Conservation (phyloP, 192 early-diverging fungal genomes). For the Coemansia sp. region DNA sequence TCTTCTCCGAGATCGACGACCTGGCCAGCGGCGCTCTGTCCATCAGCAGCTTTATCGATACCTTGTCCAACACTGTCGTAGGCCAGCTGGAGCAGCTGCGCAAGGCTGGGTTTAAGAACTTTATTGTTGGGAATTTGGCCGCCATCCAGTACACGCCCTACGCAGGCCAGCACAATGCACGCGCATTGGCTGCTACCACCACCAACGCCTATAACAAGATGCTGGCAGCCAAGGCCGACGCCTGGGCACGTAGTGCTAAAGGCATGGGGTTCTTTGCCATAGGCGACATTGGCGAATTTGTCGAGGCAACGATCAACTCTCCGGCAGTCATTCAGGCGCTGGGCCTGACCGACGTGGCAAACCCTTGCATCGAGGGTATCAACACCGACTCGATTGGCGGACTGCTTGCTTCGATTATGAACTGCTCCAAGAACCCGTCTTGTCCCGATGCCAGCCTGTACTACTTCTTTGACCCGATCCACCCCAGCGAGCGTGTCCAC, state of each 20-base stretch:
- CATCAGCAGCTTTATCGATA: slow-evolving; percentile 23
- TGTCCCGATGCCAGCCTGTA: slow-evolving; percentile 35
- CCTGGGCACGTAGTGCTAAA: slow-evolving; percentile 24
- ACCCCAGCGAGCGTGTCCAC: slow-evolving; percentile 45
- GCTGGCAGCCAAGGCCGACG: slow-evolving; percentile 19
- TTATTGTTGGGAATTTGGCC: slow-evolving; percentile 34
- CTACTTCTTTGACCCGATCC: slow-evolving; percentile 52
- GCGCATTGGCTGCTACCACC: slow-evolving; percentile 20
- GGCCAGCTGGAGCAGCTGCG: slow-evolving; percentile 36
- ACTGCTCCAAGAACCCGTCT: slow-evolving; percentile 32
- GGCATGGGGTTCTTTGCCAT: slow-evolving; percentile 17
- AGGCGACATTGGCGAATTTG: slow-evolving; percentile 41
- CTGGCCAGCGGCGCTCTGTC: slow-evolving; percentile 16
- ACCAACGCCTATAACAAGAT: slow-evolving; percentile 28
- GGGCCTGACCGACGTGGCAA: slow-evolving; percentile 29
- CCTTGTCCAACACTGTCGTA: slow-evolving; percentile 18
- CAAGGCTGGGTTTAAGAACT: slow-evolving; percentile 39
- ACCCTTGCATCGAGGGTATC: slow-evolving; percentile 42
- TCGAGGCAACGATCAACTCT: slow-evolving; percentile 28
- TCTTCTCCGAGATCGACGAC: slow-evolving; percentile 28
- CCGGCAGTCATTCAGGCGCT: slow-evolving; percentile 20
- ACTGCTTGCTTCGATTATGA: slow-evolving; percentile 26
- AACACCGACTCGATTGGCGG: slow-evolving; percentile 33
- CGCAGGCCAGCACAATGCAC: slow-evolving; percentile 15
- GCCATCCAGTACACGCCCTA: slow-evolving; percentile 40